These are phyloP conservation scores for Chalara sp. DNA, from an alignment of 2,329 filamentous ascomycete genomes.

Conservation along the genomic window DNA sequence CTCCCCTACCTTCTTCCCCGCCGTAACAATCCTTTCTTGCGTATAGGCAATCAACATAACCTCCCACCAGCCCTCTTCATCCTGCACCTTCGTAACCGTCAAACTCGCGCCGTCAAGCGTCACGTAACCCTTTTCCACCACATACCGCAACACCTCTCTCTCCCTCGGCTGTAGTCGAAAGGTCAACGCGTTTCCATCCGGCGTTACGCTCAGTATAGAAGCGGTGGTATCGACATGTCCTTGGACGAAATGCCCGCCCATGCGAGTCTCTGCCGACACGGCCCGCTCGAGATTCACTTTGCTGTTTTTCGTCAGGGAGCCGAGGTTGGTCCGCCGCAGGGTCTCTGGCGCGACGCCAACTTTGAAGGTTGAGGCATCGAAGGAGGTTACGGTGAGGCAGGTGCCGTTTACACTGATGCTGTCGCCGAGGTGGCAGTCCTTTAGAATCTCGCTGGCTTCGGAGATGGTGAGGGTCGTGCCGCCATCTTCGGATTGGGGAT, in stretches of 20 bases:
- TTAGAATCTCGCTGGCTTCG: conserved; percentile 63
- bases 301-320: conserved; percentile 56
- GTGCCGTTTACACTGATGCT: conserved; percentile 94
- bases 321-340: conserved; percentile 91
- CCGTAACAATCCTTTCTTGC: conserved; percentile 71
- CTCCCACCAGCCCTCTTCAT: conserved; percentile 78
- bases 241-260: conserved; percentile 98
- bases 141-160: conserved; percentile 66
- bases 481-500: conserved; percentile 73
- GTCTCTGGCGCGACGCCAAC: conserved; percentile 95
- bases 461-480: conserved; percentile 88
- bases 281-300: conserved; percentile 90
- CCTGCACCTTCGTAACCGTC: conserved; percentile 82
- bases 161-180: conserved; percentile 74
- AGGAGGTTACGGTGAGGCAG: conserved; percentile 85
- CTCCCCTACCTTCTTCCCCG: conserved; percentile 28
- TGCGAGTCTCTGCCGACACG: conserved; percentile 82
- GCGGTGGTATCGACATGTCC: conserved; percentile 93
- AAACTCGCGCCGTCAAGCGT: conserved; percentile 91
- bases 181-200: conserved; percentile 85
- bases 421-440: conserved; percentile 80
- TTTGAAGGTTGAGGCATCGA: conserved; percentile 62
- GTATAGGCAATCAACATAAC: conserved; percentile 98
- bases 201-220: conserved; percentile 61
- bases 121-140: conserved; percentile 95